Conservation (phyloP, 768 basidiomycete species). For the Inosperma sp. region DNA sequence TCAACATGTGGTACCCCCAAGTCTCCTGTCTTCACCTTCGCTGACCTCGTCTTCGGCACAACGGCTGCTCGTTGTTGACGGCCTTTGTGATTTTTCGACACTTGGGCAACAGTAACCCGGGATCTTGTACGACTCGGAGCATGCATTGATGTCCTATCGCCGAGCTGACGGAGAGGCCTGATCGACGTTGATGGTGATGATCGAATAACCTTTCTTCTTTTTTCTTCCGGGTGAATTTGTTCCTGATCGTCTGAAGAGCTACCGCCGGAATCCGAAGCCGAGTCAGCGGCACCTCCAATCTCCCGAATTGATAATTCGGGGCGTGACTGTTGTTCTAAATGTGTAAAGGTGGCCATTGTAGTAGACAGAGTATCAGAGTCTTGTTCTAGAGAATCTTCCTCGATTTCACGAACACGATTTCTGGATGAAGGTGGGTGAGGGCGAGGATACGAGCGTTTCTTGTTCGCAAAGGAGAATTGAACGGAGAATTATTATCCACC, state of each 20-base stretch:
- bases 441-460: constrained; percentile 37
- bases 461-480: constrained; percentile 38
- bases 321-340: constrained; percentile 6
- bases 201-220: constrained; percentile 31
- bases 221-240: constrained; percentile 24
- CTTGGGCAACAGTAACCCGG: too few relatives aligned
- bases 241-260: constrained; percentile 22
- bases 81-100: too few relatives aligned
- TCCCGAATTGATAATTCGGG: constrained; percentile 7
- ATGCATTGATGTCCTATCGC: background rate
- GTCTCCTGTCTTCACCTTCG: too few relatives aligned
- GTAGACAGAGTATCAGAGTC: constrained; percentile 16
- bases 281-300: constrained; percentile 6
- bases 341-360: constrained; percentile 2
- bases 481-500: constrained; percentile 33
- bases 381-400: constrained; percentile 13
- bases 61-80: too few relatives aligned
- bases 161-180: constrained; percentile 8
- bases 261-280: constrained; percentile 6
- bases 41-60: too few relatives aligned
- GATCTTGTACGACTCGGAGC: background rate
- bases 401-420: constrained; percentile 21
- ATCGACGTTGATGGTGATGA: constrained; percentile 9
- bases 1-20: too few relatives aligned
- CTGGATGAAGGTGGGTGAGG: constrained; percentile 15